Conservation (phyloP, 352 stramenopile genomes). For the Pythium pyrilobum region DNA sequence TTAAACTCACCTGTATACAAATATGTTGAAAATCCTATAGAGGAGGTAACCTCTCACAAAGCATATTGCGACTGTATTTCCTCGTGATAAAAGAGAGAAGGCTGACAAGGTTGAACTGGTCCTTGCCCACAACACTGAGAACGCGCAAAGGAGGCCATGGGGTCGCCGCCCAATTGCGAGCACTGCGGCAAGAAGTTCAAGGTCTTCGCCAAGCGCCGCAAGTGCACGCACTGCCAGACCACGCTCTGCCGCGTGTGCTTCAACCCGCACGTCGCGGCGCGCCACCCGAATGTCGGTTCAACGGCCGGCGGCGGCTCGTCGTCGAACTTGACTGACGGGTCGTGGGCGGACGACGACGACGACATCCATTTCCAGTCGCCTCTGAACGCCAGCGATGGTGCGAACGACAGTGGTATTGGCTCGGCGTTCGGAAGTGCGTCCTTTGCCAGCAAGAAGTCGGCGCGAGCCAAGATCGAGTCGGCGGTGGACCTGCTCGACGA, state of each 20-base stretch:
- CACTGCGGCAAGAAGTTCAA: conserved; percentile 77
- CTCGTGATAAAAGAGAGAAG: background rate
- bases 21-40: background rate
- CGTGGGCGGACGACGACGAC: conserved; percentile 22
- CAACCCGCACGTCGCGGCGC: conserved; percentile 35
- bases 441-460: background rate
- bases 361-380: conserved; percentile 58
- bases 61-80: no score
- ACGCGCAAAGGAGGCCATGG: conserved; percentile 22
- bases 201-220: conserved; percentile 62
- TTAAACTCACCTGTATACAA: no score
- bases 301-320: background rate
- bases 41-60: background rate
- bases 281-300: no score
- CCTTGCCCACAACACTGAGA: background rate
- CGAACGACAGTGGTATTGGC: conserved; percentile 1
- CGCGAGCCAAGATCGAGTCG: conserved; percentile 7
- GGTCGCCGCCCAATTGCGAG: conserved; percentile 36
- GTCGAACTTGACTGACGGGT: conserved; percentile 2
- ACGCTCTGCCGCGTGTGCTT: conserved; percentile 59
- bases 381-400: conserved; percentile 6
- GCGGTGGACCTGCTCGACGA: conserved; percentile 30
- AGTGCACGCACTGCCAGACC: conserved; percentile 60
- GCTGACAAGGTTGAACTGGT: background rate
- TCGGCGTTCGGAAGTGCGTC: conserved; percentile 3